Evolutionary conservation across 2,329 filamentous ascomycete species (phyloP).

Genomic region (Sporothrix brasiliensis): DNA sequence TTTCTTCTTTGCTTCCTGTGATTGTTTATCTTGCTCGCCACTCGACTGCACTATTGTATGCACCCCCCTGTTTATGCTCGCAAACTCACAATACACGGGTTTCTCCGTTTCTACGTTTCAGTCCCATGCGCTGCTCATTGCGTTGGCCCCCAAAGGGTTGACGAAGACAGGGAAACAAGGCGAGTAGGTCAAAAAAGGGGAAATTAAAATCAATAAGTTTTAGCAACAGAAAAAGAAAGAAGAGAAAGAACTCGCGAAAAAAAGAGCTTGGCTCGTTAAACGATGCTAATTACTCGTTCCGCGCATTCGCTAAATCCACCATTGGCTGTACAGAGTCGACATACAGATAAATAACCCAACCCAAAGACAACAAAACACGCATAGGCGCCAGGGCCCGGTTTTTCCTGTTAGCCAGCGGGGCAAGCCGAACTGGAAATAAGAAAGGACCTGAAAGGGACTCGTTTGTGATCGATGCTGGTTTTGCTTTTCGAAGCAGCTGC

Average conservation of each 20-base stretch:
- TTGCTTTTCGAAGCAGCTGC: too few species aligned
- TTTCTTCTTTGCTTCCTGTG: neutral
- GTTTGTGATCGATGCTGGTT: too few species aligned
- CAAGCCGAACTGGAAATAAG: neutral
- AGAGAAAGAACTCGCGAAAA: neutral
- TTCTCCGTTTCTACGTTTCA: neutral
- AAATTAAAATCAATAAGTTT: too few species aligned
- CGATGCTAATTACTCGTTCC: neutral
- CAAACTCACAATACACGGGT: neutral
- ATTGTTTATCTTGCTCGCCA: neutral
- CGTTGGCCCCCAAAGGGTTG: neutral
- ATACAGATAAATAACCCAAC: neutral
- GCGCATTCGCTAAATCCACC: slow-evolving; percentile 12
- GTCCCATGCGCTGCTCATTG: neutral
- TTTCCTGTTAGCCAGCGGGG: slow-evolving; percentile 23
- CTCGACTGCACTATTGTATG: neutral
- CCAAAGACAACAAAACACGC: neutral
- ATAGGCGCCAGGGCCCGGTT: slow-evolving; percentile 18
- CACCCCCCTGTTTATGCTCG: neutral
- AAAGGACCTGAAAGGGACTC: too few species aligned
- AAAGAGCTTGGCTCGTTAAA: neutral
- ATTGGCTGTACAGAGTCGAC: neutral
- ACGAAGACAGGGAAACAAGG: neutral
- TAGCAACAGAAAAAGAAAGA: too few species aligned
- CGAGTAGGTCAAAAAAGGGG: too few species aligned